A percentile compares a stretch with the other conserved stretches of the same genome.
Evolutionary conservation across 495 filamentous ascomycete species (phyloP).

Genomic region (Penicillium bovifimosum): DNA sequence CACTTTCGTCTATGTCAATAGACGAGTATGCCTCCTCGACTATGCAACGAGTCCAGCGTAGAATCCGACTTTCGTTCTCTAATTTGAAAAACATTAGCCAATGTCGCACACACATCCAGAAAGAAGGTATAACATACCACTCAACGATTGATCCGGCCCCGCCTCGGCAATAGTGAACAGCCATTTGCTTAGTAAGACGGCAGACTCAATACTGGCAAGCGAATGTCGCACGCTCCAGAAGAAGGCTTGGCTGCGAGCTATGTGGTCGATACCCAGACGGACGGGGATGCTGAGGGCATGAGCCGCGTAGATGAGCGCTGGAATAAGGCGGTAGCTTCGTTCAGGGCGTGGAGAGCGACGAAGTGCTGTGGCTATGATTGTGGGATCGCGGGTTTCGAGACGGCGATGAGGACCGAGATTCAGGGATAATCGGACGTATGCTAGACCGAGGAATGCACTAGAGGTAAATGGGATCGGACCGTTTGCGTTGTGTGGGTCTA

Average conservation of each 20-base stretch:
- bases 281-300: conserved; percentile 40
- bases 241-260: conserved; percentile 42
- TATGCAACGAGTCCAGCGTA: conserved; percentile 36
- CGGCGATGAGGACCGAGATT: conserved; percentile 35
- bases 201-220: conserved; percentile 44
- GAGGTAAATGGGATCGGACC: conserved; percentile 40
- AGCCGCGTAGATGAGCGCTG: conserved; percentile 36
- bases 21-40: conserved; percentile 36
- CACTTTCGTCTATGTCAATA: conserved; percentile 30
- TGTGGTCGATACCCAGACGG: conserved; percentile 36
- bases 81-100: not conserved
- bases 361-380: conserved; percentile 29
- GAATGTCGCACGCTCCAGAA: conserved; percentile 49
- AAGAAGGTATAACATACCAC: conserved; percentile 20
- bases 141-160: conserved; percentile 25
- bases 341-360: conserved; percentile 30
- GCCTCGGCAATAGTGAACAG: conserved; percentile 35
- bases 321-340: conserved; percentile 34
- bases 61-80: conserved; percentile 38
- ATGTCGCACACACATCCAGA: no score
- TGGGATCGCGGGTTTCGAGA: conserved; percentile 35
- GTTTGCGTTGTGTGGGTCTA: conserved; percentile 38
- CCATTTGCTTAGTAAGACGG: conserved; percentile 46
- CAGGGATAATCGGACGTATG: conserved; percentile 35
- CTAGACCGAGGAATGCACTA: conserved; percentile 35